Evolutionary conservation across 1,284 basidiomycete genomes (phyloP), one percentile per base, ranked within the genome.

Genomic region (Takashimella tepidaria): DNA sequence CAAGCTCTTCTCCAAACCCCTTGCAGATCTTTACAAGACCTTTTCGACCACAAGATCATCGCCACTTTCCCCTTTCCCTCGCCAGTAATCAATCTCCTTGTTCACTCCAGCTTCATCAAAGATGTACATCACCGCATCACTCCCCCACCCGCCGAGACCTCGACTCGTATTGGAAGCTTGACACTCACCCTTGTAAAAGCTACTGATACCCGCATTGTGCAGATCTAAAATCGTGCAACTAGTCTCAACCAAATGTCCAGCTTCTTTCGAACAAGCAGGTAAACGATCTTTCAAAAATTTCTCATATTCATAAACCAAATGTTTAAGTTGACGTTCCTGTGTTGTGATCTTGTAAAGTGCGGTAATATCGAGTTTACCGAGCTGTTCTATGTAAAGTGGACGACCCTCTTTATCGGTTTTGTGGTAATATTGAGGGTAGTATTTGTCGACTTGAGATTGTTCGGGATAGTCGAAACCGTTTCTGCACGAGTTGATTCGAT

Each of bases 151-250:
- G n/a, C n/a, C n/a, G n/a, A n/a, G n/a, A n/a, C 3, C 40, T 5
- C 12, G 41, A 31, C 11, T 20, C n/a, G 37, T 16, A 4, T 23
- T 47, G 25, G 16, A 22, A 19, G 6, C 2, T 13, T 3, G 24
- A 8, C 8, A 66, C 68, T 55, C 56, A 70, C 70, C 70, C 71
- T 84, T 84, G 78, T 87, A 92, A 75, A 97, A 98, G 70, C 84
- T 85, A 57, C 82, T 79, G 61, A 98, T 74, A 24, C 87, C 85
- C 52, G 96, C 92, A 70, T 83, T 83, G 56, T 85, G 76, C 57
- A 98, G 83, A 75, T 98, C 95, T 77, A 98, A 84, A 79, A 98
- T 95, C 55, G 95, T 98, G 83, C 93, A 98, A 54, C 85, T 90
- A n/a, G 93, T 98, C 78, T 98, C 93, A 73, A 98, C 86, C 54